Evolutionary conservation across 768 basidiomycete species (phyloP).

Genomic region (Trametes gibbosa): DNA sequence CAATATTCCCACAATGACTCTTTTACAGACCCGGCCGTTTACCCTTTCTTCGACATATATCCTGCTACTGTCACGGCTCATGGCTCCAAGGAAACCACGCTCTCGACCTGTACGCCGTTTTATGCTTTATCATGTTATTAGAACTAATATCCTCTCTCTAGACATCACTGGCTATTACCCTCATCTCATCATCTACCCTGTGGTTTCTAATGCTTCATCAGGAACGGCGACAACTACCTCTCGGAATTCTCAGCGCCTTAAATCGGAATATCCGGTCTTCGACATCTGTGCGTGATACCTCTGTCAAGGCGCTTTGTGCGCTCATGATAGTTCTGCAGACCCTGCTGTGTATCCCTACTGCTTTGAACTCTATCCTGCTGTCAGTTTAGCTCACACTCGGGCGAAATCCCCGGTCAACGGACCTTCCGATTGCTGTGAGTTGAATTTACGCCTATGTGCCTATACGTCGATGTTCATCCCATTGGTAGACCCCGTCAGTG

Average conservation of each 20-base stretch:
- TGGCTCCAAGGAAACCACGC: slow-evolving; percentile 1
- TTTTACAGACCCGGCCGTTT: slow-evolving; percentile 39
- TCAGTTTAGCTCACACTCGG: neutral
- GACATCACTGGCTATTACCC: slow-evolving; percentile 41
- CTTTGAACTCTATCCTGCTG: slow-evolving; percentile 2
- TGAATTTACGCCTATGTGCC: neutral
- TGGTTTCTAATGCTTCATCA: neutral
- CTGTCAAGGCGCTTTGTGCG: no score
- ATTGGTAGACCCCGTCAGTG: neutral
- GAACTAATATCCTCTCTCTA: slow-evolving; percentile 10
- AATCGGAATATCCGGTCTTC: slow-evolving; percentile 26
- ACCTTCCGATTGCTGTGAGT: neutral
- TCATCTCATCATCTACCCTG: slow-evolving; percentile 40
- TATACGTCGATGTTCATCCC: neutral
- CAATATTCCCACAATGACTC: neutral
- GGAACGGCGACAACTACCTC: neutral
- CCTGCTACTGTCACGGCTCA: slow-evolving; percentile 18
- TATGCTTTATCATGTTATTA: neutral
- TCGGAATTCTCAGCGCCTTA: neutral
- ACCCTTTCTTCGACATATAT: slow-evolving; percentile 32
- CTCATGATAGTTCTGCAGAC: slow-evolving; percentile 13
- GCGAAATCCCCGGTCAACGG: neutral
- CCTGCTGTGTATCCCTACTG: slow-evolving; percentile 24
- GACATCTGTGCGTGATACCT: slow-evolving; percentile 21
- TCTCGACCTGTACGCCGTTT: slow-evolving; percentile 23